These are phyloP conservation scores for Sporisorium graminicola DNA, from an alignment of 1,284 basidiomycete species.

Conservation along the genomic window DNA sequence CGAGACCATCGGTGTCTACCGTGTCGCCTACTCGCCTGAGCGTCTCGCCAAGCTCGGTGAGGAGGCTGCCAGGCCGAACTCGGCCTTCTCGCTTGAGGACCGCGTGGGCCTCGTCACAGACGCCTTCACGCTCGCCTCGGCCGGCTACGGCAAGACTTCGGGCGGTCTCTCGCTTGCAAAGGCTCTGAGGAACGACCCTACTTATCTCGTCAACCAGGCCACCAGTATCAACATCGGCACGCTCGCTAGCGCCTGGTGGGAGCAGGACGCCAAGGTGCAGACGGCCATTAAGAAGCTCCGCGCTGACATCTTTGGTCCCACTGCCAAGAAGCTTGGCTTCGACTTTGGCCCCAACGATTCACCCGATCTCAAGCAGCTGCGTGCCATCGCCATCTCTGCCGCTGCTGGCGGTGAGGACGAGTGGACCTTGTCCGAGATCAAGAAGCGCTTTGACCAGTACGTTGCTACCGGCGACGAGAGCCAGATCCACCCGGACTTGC, in stretches of 20 bases:
- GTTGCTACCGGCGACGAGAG: constrained; percentile 82
- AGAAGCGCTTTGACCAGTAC: constrained; percentile 80
- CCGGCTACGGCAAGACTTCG: constrained; percentile 82
- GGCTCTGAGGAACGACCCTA: constrained; percentile 73
- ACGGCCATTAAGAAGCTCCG: constrained; percentile 57
- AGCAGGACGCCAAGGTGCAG: constrained; percentile 77
- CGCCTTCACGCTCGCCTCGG: constrained; percentile 82
- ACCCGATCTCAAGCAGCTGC: constrained; percentile 80
- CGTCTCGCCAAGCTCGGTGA: constrained; percentile 82
- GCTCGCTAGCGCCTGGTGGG: constrained; percentile 82
- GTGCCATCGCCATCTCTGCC: constrained; percentile 79
- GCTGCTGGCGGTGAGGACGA: constrained; percentile 74
- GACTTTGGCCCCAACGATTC: constrained; percentile 80
- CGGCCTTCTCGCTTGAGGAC: constrained; percentile 83
- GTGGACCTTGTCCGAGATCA: constrained; percentile 74
- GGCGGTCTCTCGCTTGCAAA: constrained; percentile 81
- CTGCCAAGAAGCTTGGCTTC: constrained; percentile 84
- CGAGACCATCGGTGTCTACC: constrained; percentile 88
- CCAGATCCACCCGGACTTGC: constrained; percentile 76
- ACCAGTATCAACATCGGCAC: constrained; percentile 47
- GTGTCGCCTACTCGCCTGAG: constrained; percentile 87
- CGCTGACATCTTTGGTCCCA: constrained; percentile 79
- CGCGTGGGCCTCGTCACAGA: constrained; percentile 87
- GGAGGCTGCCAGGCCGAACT: constrained; percentile 79
- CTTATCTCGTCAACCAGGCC: constrained; percentile 63